Evolutionary conservation across 305 asterid genomes (phyloP), one percentile per base, ranked within the genome.

Genomic region (Fraxinus velutina): DNA sequence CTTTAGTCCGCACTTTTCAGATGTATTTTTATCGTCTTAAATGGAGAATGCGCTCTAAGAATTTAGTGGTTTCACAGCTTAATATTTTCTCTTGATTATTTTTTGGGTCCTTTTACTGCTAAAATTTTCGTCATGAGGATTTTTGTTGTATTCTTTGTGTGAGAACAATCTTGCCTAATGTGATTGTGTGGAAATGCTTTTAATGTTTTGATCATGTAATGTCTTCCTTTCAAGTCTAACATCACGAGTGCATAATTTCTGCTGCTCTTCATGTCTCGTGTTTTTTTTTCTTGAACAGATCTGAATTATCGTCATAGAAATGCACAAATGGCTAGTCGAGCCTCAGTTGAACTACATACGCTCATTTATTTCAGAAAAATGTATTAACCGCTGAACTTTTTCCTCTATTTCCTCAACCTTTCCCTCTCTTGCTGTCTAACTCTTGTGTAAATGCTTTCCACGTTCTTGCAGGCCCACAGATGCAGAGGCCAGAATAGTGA

Each of bases 321-420:
- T 88, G 99, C 99, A 68, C 99, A 94, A 86, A 96, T 94, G 99
- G 99, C 99, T 42, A 90, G 99, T 84, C 92, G 99, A 76, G 94
- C 92, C 22, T 96, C 99, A 29, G 98, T 96, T 7, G 99, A 96
- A 93, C 97, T 96, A 80, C 98, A 96, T 84, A 96, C 98, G 4
- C 92, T 91, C 27, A 90, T 96, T 71, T 96, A 90, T 89, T 96
- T 96, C 94, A 89, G 87, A 88, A 93, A 92, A 37, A 92, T 97
- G 98, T 94, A 80, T 78, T 80, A 21, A 79, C 66, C 39, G 71
- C 76, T 68, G 79, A 62, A 62, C 55, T 79, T 37, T 44, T 47
- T 70, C 2, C 78, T 73, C 72, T 9, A 71, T 6, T 5, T 34
- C 44, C 13, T 19, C 34, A 13, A 55, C 29, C 19, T 22, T 19